These are phyloP conservation scores for Ziziphus jujuba DNA, from an alignment of 306 rosid genomes.

Conservation along the genomic window DNA sequence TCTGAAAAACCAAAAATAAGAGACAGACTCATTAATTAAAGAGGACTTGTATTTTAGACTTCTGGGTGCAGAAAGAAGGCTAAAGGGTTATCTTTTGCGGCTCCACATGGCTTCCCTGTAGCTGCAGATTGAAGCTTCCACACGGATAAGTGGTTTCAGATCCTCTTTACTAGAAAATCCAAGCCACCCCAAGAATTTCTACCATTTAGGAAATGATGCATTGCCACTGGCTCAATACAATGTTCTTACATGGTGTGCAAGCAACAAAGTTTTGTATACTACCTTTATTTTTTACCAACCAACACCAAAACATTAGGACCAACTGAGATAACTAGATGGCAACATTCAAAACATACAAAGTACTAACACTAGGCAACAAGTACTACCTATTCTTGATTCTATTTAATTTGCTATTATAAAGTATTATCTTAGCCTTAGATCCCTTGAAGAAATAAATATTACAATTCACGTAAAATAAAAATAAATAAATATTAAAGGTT, in stretches of 20 bases:
- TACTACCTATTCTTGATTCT: too few relatives aligned
- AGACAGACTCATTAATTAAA: constrained; percentile 30
- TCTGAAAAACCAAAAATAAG: constrained; percentile 60
- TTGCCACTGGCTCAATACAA: constrained; percentile 9
- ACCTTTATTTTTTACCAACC: background rate
- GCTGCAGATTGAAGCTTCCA: background rate
- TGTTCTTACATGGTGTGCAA: background rate
- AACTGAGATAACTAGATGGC: background rate
- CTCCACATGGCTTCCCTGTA: background rate
- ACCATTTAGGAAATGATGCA: background rate
- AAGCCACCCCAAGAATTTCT: background rate
- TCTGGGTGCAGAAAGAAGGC: constrained; percentile 3
- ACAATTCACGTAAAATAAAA: too few relatives aligned
- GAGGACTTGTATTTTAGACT: constrained; percentile 10
- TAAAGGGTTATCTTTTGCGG: background rate
- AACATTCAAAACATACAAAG: background rate
- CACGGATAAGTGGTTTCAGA: background rate
- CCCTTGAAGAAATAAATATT: too few relatives aligned
- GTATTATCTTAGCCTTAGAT: background rate
- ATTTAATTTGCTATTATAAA: background rate
- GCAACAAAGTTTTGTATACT: background rate
- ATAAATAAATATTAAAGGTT: too few relatives aligned
- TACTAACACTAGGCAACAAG: background rate
- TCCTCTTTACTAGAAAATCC: constrained; percentile 1
- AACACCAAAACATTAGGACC: too few relatives aligned